Conservation (phyloP, 148 eudicot genomes). For the Salicornia ramosissima region DNA sequence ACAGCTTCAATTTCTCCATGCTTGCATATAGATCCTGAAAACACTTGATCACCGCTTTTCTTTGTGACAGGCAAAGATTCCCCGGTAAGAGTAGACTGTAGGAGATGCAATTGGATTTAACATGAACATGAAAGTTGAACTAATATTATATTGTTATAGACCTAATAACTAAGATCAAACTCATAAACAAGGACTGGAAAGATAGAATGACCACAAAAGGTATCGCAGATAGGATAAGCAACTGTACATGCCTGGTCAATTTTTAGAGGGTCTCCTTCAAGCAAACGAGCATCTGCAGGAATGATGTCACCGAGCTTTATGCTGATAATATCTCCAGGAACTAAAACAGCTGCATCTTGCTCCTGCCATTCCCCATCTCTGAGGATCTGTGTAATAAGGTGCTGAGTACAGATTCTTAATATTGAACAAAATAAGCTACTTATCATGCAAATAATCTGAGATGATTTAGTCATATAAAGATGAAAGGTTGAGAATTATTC, state of each 20-base stretch:
- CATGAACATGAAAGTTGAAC: background rate
- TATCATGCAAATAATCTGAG: background rate
- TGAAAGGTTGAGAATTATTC: too few species aligned
- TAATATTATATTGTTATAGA: background rate
- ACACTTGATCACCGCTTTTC: slow-evolving; percentile 60
- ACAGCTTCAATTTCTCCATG: slow-evolving; percentile 74
- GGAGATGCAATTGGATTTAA: slow-evolving; percentile 8
- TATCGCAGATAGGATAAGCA: background rate
- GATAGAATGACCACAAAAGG: too few species aligned
- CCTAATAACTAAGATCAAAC: background rate
- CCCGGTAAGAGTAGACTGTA: slow-evolving; percentile 74
- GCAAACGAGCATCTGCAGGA: slow-evolving; percentile 78
- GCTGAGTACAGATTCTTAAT: slow-evolving; percentile 1
- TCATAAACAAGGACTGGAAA: background rate
- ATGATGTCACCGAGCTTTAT: slow-evolving; percentile 72
- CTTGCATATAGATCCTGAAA: slow-evolving; percentile 69
- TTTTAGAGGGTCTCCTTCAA: slow-evolving; percentile 65
- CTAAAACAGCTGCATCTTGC: slow-evolving; percentile 61
- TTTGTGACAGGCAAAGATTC: slow-evolving; percentile 68
- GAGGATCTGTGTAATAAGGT: slow-evolving; percentile 41
- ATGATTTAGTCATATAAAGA: background rate
- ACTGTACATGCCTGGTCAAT: slow-evolving; percentile 56
- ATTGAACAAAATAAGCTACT: too few species aligned
- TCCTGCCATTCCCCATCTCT: slow-evolving; percentile 74
- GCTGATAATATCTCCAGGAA: slow-evolving; percentile 73